Conservation (phyloP, 352 stramenopile species). For the Globisporangium spiculum region DNA sequence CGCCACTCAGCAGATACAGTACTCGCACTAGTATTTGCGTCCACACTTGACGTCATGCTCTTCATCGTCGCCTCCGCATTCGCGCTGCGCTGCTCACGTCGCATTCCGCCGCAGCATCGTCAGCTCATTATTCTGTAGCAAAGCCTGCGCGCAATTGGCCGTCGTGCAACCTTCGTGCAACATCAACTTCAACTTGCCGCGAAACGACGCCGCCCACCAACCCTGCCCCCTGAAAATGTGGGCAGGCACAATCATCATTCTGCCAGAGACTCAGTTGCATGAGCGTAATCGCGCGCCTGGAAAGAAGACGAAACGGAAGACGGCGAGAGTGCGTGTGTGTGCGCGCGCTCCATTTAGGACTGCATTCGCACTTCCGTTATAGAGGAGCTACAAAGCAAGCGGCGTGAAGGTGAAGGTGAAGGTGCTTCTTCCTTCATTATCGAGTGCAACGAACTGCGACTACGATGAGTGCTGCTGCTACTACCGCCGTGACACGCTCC, state of each 20-base stretch:
- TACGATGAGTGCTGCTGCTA: slow-evolving; percentile 4
- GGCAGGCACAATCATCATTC: background rate
- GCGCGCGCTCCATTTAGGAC: background rate
- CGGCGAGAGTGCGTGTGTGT: background rate
- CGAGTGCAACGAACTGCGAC: background rate
- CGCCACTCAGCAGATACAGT: slow-evolving; percentile 22
- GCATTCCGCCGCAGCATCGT: background rate
- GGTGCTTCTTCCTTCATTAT: too few species aligned
- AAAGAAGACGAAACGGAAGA: slow-evolving; percentile 7
- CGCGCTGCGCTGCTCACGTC: background rate
- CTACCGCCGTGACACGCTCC: slow-evolving; percentile 8
- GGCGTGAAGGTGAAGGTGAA: background rate
- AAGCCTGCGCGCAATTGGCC: background rate
- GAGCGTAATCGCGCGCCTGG: background rate
- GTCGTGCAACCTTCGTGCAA: slow-evolving; percentile 37
- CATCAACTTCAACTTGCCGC: slow-evolving; percentile 25
- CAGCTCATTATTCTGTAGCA: background rate
- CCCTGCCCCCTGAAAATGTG: background rate
- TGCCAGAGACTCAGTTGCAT: background rate
- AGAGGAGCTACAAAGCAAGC: slow-evolving; percentile 20
- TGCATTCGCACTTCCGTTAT: slow-evolving; percentile 3
- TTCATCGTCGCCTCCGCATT: background rate
- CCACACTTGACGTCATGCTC: background rate
- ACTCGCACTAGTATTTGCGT: background rate
- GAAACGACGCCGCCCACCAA: slow-evolving; percentile 19